Conservation (phyloP, 1,284 basidiomycete species). For the Lentinula novae-zelandiae region DNA sequence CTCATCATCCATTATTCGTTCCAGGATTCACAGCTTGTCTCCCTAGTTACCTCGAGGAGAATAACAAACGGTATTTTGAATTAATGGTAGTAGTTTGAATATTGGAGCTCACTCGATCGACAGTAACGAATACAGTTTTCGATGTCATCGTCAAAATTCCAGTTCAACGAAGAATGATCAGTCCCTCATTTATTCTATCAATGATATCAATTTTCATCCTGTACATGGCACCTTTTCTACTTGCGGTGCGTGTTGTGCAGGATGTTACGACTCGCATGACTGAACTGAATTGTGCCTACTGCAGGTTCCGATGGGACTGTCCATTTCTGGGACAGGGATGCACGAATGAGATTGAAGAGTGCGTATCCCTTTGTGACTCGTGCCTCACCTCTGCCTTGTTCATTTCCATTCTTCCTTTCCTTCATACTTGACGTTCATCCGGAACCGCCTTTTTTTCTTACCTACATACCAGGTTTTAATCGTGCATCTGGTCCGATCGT, state of each 20-base stretch:
- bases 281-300: not conserved
- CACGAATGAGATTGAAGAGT: slow-evolving; percentile 88
- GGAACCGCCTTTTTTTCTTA: not conserved
- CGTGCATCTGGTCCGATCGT: slow-evolving; percentile 65
- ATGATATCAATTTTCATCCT: slow-evolving; percentile 87
- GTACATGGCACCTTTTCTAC: slow-evolving; percentile 93
- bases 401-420: not conserved
- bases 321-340: slow-evolving; percentile 90
- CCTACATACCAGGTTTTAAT: slow-evolving; percentile 54
- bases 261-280: not conserved
- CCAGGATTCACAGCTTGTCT: not conserved
- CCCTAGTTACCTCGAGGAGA: slow-evolving; percentile 76
- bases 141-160: slow-evolving; percentile 86
- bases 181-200: slow-evolving; percentile 86
- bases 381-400: not conserved
- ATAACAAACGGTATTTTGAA: slow-evolving; percentile 53
- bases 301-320: slow-evolving; percentile 76
- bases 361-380: slow-evolving; percentile 22
- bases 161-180: slow-evolving; percentile 65
- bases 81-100: no score
- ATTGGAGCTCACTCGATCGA: no score
- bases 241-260: slow-evolving; percentile 58
- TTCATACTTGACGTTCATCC: not conserved
- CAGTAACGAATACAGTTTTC: slow-evolving; percentile 92
- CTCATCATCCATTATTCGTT: not conserved